Percentiles rank a stretch among this genome's conserved stretches.
phyloP scores from a whole-genome alignment of 331 rosid species.

The Cucumis variabilis region DNA sequence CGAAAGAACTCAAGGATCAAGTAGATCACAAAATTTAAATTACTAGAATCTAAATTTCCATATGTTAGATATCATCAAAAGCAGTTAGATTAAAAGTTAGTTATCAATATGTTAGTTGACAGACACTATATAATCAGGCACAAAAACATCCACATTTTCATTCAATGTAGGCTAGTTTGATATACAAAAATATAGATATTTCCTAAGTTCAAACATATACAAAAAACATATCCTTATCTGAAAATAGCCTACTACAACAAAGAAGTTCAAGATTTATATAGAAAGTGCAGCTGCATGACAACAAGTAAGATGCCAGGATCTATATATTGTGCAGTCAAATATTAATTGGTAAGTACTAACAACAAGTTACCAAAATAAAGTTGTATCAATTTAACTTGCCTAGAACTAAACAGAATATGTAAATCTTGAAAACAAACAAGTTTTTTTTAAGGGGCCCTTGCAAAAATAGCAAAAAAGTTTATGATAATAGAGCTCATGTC shows the following conservation, averaged over 20 bases:
- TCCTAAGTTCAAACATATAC: neutral
- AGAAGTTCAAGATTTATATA: neutral
- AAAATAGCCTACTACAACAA: neutral
- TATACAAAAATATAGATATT: neutral
- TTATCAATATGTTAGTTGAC: too few relatives aligned
- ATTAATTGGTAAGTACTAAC: neutral
- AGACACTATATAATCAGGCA: slow-evolving; percentile 1
- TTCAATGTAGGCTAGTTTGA: neutral
- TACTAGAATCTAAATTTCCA: too few relatives aligned
- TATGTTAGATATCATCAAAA: slow-evolving; percentile 40
- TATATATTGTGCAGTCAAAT: neutral
- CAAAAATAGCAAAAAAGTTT: too few relatives aligned
- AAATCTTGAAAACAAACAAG: neutral
- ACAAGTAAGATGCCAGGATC: neutral
- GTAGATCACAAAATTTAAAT: too few relatives aligned
- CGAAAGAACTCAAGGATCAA: too few relatives aligned
- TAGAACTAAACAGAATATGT: neutral
- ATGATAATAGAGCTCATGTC: too few relatives aligned
- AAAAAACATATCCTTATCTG: neutral
- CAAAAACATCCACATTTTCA: neutral
- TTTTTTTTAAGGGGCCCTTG: too few relatives aligned
- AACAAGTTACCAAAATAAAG: neutral
- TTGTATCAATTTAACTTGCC: neutral
- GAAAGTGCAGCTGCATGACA: neutral
- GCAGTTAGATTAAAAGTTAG: neutral